Evolutionary conservation across 345 rosid species (phyloP).

Genomic region (Fremontodendron californicum): DNA sequence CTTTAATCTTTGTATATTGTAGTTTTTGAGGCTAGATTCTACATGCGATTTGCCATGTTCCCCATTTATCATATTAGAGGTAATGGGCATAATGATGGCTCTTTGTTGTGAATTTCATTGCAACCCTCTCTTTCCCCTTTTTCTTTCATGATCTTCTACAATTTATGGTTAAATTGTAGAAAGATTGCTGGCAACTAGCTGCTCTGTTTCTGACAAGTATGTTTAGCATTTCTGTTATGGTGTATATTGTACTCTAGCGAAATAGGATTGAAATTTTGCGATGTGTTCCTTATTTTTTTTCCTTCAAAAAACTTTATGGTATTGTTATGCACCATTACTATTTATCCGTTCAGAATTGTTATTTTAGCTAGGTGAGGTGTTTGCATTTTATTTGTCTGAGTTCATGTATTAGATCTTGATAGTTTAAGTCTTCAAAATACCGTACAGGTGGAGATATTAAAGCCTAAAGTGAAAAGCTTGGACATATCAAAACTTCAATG

Average conservation of each 20-base stretch:
- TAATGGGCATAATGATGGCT: background rate
- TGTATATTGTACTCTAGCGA: background rate
- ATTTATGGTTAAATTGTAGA: background rate
- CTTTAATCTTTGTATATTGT: background rate
- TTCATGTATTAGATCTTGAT: background rate
- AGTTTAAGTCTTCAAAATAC: background rate
- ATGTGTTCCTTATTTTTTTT: background rate
- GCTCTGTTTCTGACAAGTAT: background rate
- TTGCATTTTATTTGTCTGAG: background rate
- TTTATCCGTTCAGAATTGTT: background rate
- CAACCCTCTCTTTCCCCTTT: background rate
- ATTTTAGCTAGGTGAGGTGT: background rate
- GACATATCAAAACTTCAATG: slow-evolving; percentile 48
- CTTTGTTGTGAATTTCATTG: background rate
- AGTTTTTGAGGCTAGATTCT: background rate
- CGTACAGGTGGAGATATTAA: slow-evolving; percentile 59
- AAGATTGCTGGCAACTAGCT: background rate
- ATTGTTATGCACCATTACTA: background rate
- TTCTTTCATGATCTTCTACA: too few species aligned
- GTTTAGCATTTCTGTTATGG: background rate
- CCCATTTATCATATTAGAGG: background rate
- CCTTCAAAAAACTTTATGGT: background rate
- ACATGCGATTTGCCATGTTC: background rate
- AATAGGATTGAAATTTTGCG: background rate
- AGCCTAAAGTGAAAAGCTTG: slow-evolving; percentile 35